Base-by-base conservation (phyloP, 1,139 yeast genomes). In the Geotrichum carabidarum region DNA sequence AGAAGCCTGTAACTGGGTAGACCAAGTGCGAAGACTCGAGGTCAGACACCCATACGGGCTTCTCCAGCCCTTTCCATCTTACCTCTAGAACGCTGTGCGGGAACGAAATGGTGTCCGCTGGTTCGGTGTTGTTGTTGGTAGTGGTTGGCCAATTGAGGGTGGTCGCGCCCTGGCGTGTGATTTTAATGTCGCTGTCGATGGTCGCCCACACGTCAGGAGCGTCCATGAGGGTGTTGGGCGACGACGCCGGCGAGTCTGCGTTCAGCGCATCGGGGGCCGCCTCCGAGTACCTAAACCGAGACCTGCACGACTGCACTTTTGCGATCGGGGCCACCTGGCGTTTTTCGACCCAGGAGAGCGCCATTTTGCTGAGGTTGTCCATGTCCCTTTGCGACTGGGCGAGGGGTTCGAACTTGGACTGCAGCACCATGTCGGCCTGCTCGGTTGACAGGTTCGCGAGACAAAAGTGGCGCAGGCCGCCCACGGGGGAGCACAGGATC, bases 401-500 rank as follows among this genome's bases (percentile, higher is more conserved):
- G 7, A 76, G 58, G 9, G 46, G 45, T 27, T 48, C 48, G 27
- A 44, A 48, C 34, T 53, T 44, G 9, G 47, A 22, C 14, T 38
- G 18, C 8, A 53, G 46, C n/a, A 53, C 37, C 6, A 34, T 15
- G 37, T 44, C 40, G 6, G 44, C 50, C 22, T 53, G 55, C 11
- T 32, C 36, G 2, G 41, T n/a, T 2, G 52, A 15, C 1, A 53
- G 30, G 1, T 62, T 56, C 12, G 75, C 67, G 44, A 72, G 66
- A 1, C 81, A 68, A 51, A 75, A 73, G 57, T 78, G 77, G 46
- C 82, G 71, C 35, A 78, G 60, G 0, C 83, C 83, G 32, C 82
- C 82, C 30, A 78, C 71, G 1, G 82, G 81, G n/a, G 80, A 71
- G 36, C 78, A 67, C 41, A 78, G 62, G n/a, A 74, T 60, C 36